These are phyloP conservation scores for Cyclocybe aegerita DNA, from an alignment of 768 basidiomycete species.

Conservation along the genomic window DNA sequence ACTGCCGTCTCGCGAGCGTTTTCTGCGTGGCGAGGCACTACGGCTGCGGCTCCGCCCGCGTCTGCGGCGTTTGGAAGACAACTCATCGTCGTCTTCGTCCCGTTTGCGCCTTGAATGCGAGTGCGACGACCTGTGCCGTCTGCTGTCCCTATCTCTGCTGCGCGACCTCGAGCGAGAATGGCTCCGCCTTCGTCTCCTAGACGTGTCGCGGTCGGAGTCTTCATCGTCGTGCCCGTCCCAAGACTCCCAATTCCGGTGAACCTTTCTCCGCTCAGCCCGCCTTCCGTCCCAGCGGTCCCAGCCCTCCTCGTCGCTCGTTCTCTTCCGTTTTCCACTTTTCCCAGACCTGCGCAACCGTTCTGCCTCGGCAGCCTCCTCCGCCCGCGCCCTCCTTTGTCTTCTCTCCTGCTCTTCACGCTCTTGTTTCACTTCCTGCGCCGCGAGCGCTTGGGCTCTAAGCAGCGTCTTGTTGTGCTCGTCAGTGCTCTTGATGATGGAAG, in stretches of 20 bases:
- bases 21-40: conserved; percentile 16
- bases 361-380: conserved; percentile 75
- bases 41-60: conserved; percentile 24
- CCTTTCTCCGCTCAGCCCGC: conserved; percentile 46
- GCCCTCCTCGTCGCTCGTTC: conserved; percentile 29
- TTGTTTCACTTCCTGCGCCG: conserved; percentile 70
- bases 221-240: conserved; percentile 44
- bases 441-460: conserved; percentile 66
- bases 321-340: conserved; percentile 26
- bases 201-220: conserved; percentile 21
- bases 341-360: conserved; percentile 47
- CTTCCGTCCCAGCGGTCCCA: conserved; percentile 60
- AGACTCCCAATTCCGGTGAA: conserved; percentile 48
- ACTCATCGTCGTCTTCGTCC: conserved; percentile 15
- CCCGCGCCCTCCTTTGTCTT: conserved; percentile 59
- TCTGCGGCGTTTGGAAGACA: conserved; percentile 22
- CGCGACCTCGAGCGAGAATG: conserved; percentile 25
- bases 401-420: conserved; percentile 68
- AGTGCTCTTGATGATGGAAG: conserved; percentile 87
- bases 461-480: conserved; percentile 95
- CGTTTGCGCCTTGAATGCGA: conserved; percentile 9
- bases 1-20: conserved; percentile 9
- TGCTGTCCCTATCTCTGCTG: conserved; percentile 20
- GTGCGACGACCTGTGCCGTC: conserved; percentile 18
- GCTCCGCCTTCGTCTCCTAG: conserved; percentile 22